phyloP scores from a whole-genome alignment of 148 eudicot genomes.

The Rhododendron griersonianum region DNA sequence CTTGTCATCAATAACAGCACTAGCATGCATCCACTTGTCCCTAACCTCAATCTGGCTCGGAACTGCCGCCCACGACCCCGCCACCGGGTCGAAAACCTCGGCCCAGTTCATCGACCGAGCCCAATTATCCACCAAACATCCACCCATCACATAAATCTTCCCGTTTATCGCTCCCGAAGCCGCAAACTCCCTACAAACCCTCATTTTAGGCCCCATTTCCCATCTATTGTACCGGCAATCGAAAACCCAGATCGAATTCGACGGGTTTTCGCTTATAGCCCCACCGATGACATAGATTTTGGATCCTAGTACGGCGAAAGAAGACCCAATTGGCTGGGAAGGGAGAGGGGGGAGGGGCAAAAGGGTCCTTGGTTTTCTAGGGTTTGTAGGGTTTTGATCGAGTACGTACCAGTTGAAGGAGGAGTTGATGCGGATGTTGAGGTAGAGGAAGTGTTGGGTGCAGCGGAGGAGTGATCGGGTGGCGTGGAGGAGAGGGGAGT shows the following conservation, averaged over 20 bases:
- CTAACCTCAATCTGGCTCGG: conserved; percentile 49
- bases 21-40: conserved; percentile 95
- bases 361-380: conserved; percentile 13
- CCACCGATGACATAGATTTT: conserved; percentile 80
- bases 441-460: conserved; percentile 48
- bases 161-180: conserved; percentile 69
- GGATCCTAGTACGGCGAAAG: conserved; percentile 39
- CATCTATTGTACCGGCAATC: conserved; percentile 61
- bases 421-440: conserved; percentile 56
- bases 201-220: conserved; percentile 76
- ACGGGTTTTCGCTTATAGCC: conserved; percentile 45
- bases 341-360: conserved; percentile 43
- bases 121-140: conserved; percentile 80
- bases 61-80: conserved; percentile 48
- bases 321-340: conserved; percentile 48
- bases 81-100: conserved; percentile 69
- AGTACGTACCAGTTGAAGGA: conserved; percentile 60
- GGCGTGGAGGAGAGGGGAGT: conserved; percentile 50
- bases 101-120: conserved; percentile 68
- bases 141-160: conserved; percentile 80
- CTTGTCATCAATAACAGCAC: conserved; percentile 63
- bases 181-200: conserved; percentile 72
- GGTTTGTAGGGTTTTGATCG: conserved; percentile 24
- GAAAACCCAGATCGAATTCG: conserved; percentile 46
- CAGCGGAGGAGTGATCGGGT: conserved; percentile 51